These are phyloP conservation scores for Debaryomyces singareniensis DNA, from an alignment of 1,139 yeast species.

Conservation along the genomic window DNA sequence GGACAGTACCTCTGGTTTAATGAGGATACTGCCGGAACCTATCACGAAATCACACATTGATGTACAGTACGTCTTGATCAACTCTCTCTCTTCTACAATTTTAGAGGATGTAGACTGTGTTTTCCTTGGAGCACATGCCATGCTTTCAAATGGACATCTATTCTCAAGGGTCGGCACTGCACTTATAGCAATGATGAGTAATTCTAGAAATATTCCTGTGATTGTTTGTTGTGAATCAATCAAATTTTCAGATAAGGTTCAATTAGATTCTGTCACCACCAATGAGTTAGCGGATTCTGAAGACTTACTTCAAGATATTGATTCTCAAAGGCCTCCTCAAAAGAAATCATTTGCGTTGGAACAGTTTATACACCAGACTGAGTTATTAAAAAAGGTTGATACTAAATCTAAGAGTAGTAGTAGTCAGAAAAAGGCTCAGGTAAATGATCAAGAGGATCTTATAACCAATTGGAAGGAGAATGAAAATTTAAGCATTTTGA, in stretches of 20 bases:
- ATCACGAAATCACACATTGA: conserved; percentile 32
- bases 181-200: conserved; percentile 85
- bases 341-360: conserved; percentile 63
- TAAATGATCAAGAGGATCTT: conserved; percentile 15
- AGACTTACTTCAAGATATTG: conserved; percentile 49
- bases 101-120: conserved; percentile 80
- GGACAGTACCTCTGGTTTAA: conserved; percentile 6
- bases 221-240: conserved; percentile 93
- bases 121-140: conserved; percentile 94
- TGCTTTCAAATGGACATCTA: conserved; percentile 89
- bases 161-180: conserved; percentile 96
- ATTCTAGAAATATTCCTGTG: conserved; percentile 85
- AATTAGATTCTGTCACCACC: conserved; percentile 87
- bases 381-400: conserved; percentile 16
- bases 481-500: conserved; percentile 64
- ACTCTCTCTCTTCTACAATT: conserved; percentile 72
- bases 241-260: conserved; percentile 93
- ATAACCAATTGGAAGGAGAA: conserved; percentile 61
- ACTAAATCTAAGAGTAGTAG: conserved; percentile 9
- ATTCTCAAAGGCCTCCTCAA: conserved; percentile 47
- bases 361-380: conserved; percentile 49
- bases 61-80: conserved; percentile 63
- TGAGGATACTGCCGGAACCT: conserved; percentile 22
- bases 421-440: neutral
- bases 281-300: conserved; percentile 90